Evolutionary conservation across 768 basidiomycete genomes (phyloP).

Genomic region (Mrakia frigida): DNA sequence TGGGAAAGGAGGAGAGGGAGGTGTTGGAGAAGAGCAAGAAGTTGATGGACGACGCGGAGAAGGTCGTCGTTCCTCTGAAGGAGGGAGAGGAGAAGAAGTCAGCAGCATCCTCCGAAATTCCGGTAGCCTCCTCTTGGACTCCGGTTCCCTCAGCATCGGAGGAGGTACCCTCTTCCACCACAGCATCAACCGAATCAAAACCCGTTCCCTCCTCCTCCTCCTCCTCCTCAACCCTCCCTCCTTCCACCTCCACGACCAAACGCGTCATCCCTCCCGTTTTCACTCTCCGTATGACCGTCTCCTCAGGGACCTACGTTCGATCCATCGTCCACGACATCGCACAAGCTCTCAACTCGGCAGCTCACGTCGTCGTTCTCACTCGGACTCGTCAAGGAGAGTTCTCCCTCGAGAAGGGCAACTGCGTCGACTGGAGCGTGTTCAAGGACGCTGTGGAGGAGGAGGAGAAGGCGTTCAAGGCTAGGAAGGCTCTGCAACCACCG

Average conservation of each 20-base stretch:
- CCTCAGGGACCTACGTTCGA: slow-evolving; percentile 93
- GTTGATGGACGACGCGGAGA: slow-evolving; percentile 36
- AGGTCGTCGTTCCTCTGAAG: neutral
- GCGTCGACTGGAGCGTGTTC: slow-evolving; percentile 36
- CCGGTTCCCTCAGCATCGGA: neutral
- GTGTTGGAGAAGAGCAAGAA: slow-evolving; percentile 63
- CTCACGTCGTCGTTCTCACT: slow-evolving; percentile 85
- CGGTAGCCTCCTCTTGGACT: neutral
- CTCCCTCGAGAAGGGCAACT: slow-evolving; percentile 23
- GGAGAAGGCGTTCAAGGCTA: slow-evolving; percentile 20
- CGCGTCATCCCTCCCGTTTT: slow-evolving; percentile 62
- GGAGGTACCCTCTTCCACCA: neutral
- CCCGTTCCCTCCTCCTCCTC: neutral
- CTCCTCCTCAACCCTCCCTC: slow-evolving; percentile 11
- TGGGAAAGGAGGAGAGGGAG: slow-evolving; percentile 63
- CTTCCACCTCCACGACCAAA: slow-evolving; percentile 14
- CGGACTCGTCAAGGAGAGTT: slow-evolving; percentile 87
- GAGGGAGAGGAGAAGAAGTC: neutral
- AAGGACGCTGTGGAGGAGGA: slow-evolving; percentile 23
- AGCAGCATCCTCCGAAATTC: neutral
- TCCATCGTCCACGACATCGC: slow-evolving; percentile 92
- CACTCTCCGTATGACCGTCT: slow-evolving; percentile 84
- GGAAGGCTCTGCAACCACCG: slow-evolving; percentile 40
- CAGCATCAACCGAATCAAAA: neutral
- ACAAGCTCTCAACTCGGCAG: slow-evolving; percentile 73